Conservation (phyloP, 2,329 filamentous ascomycete genomes). For the Tolypocladium paradoxum region DNA sequence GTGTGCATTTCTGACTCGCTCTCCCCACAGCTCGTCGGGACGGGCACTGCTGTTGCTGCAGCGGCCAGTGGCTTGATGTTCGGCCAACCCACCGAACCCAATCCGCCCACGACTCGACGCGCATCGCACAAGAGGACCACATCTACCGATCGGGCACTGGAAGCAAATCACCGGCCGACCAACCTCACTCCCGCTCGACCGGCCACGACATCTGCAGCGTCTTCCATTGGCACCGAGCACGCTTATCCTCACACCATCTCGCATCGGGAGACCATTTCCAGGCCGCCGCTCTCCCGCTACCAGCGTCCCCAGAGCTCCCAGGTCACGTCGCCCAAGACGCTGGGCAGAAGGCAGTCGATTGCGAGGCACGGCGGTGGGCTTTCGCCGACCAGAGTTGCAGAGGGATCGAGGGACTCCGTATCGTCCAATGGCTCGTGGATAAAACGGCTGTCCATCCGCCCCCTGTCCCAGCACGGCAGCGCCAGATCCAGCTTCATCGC, state of each 20-base stretch:
- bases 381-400: conserved; percentile 24
- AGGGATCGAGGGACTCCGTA: conserved; percentile 42
- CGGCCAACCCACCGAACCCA: conserved; percentile 31
- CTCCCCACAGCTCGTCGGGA: conserved; percentile 43
- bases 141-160: conserved; percentile 24
- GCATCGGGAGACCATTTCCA: conserved; percentile 19
- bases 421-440: conserved; percentile 63
- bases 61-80: conserved; percentile 49
- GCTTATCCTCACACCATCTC: conserved; percentile 18
- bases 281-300: conserved; percentile 26
- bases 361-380: conserved; percentile 28
- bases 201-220: conserved; percentile 29
- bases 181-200: conserved; percentile 25
- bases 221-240: conserved; percentile 19
- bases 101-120: conserved; percentile 11
- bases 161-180: conserved; percentile 14
- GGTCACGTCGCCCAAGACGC: conserved; percentile 26
- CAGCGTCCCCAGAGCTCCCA: conserved; percentile 29
- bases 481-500: conserved; percentile 53
- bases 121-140: conserved; percentile 18
- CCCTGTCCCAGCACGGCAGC: conserved; percentile 54
- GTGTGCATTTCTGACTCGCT: background rate
- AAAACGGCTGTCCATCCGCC: conserved; percentile 56
- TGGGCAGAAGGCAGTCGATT: conserved; percentile 31
- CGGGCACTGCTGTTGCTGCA: conserved; percentile 50